A percentile compares a stretch with the other conserved stretches of the same genome.
Evolutionary conservation across 768 basidiomycete species (phyloP).

Genomic region (Lactarius tabidus): DNA sequence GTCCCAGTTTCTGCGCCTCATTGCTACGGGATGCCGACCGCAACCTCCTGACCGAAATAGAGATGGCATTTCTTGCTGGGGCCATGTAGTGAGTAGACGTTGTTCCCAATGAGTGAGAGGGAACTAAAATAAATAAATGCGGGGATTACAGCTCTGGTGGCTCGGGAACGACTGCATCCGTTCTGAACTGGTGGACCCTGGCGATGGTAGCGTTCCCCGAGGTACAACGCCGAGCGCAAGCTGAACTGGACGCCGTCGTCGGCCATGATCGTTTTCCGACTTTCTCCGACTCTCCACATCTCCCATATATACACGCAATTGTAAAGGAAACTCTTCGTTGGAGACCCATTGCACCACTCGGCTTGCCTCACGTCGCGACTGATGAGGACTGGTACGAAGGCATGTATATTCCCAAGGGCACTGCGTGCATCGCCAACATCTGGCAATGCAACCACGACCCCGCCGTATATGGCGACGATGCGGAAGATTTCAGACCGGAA

Average conservation of each 20-base stretch:
- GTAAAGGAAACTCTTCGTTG: constrained; percentile 22
- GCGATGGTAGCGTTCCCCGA: constrained; percentile 26
- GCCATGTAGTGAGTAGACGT: neutral
- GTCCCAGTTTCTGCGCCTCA: constrained; percentile 12
- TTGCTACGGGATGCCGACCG: neutral
- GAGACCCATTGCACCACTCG: neutral
- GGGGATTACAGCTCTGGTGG: constrained; percentile 8
- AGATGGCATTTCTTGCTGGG: constrained; percentile 12
- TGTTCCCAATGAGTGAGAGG: neutral
- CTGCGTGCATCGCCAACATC: constrained; percentile 32
- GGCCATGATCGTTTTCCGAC: constrained; percentile 22
- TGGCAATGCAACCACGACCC: constrained; percentile 14
- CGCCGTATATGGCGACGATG: constrained; percentile 19
- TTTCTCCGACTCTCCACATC: constrained; percentile 14
- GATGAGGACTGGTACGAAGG: constrained; percentile 32
- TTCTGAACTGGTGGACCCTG: constrained; percentile 16
- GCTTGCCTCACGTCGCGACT: constrained; percentile 3
- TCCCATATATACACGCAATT: constrained; percentile 25
- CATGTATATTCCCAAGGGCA: constrained; percentile 35
- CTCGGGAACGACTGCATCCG: constrained; percentile 3
- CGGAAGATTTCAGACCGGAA: constrained; percentile 23
- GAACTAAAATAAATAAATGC: neutral
- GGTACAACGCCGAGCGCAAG: constrained; percentile 22
- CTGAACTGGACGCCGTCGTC: constrained; percentile 23
- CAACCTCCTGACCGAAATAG: constrained; percentile 4